Percentiles rank a stretch among this genome's conserved stretches.
Evolutionary conservation across 257 asterid genomes (phyloP).

Genomic region (Ballota nigra): DNA sequence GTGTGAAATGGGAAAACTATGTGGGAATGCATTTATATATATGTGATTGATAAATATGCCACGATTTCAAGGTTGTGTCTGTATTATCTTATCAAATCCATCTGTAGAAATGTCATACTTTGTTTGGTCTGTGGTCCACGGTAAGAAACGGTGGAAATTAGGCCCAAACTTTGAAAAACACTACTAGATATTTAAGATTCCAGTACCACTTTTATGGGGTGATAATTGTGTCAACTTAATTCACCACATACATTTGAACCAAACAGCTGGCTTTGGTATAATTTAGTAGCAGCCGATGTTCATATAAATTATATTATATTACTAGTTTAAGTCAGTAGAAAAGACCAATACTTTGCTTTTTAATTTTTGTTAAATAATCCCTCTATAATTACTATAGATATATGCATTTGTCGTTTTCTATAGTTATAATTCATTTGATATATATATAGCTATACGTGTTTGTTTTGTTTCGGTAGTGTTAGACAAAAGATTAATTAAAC

Average conservation of each 20-base stretch:
- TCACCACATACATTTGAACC: constrained; percentile 18
- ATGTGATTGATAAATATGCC: constrained; percentile 34
- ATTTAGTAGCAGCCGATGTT: too few relatives aligned
- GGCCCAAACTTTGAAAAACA: constrained; percentile 28
- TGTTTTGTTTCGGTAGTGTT: neutral
- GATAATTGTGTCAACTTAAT: constrained; percentile 27
- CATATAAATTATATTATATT: too few relatives aligned
- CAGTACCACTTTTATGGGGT: constrained; percentile 20
- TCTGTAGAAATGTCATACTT: constrained; percentile 22
- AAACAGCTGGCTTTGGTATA: too few relatives aligned
- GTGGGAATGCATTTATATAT: constrained; percentile 38
- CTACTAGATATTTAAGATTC: constrained; percentile 25
- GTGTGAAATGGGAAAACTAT: constrained; percentile 43
- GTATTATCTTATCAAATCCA: neutral
- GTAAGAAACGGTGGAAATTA: constrained; percentile 31
- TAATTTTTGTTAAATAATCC: neutral
- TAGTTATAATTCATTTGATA: neutral
- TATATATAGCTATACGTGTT: neutral
- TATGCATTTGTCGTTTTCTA: neutral
- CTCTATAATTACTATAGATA: neutral
- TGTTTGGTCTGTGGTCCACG: constrained; percentile 30
- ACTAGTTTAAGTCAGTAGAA: neutral
- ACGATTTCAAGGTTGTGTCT: constrained; percentile 23
- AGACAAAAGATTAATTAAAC: neutral
- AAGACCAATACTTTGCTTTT: constrained; percentile 30